phyloP scores from a whole-genome alignment of 768 basidiomycete genomes.

The Tricholoma terreum region DNA sequence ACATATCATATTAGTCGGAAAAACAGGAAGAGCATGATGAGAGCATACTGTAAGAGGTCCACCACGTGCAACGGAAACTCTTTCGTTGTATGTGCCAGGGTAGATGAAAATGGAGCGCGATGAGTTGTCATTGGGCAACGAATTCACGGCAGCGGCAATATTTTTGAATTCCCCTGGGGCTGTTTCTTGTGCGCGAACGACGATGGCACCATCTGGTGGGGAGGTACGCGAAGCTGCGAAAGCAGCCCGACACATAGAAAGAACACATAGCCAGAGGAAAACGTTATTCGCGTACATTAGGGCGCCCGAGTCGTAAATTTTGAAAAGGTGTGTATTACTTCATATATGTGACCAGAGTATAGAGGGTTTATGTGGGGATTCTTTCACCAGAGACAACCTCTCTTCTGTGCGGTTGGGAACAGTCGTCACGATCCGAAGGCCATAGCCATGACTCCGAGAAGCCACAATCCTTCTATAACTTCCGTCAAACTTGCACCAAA shows the following conservation, averaged over 20 bases:
- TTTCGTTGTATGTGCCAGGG: conserved; percentile 44
- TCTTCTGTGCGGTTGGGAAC: too few relatives aligned
- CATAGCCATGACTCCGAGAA: too few relatives aligned
- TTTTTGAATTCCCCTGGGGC: conserved; percentile 39
- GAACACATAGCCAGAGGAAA: neutral
- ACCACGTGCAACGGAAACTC: conserved; percentile 41
- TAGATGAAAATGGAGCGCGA: conserved; percentile 43
- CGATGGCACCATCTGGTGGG: conserved; percentile 40
- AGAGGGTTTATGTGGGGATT: too few relatives aligned
- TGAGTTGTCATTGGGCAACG: conserved; percentile 39
- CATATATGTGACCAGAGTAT: too few relatives aligned
- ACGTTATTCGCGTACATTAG: neutral
- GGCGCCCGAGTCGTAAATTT: too few relatives aligned
- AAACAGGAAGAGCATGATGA: neutral
- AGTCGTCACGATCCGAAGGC: too few relatives aligned
- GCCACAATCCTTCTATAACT: too few relatives aligned
- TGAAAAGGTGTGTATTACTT: too few relatives aligned
- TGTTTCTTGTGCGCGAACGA: conserved; percentile 39
- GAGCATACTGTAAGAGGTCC: conserved; percentile 39
- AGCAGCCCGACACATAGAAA: conserved; percentile 11
- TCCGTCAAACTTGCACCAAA: too few relatives aligned
- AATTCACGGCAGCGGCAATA: conserved; percentile 36
- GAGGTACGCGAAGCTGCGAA: conserved; percentile 36
- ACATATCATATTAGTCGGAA: neutral
- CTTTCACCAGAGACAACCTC: too few relatives aligned